These are phyloP conservation scores for Cercospora brassicicola DNA, from an alignment of 2,329 filamentous ascomycete species.

Conservation along the genomic window DNA sequence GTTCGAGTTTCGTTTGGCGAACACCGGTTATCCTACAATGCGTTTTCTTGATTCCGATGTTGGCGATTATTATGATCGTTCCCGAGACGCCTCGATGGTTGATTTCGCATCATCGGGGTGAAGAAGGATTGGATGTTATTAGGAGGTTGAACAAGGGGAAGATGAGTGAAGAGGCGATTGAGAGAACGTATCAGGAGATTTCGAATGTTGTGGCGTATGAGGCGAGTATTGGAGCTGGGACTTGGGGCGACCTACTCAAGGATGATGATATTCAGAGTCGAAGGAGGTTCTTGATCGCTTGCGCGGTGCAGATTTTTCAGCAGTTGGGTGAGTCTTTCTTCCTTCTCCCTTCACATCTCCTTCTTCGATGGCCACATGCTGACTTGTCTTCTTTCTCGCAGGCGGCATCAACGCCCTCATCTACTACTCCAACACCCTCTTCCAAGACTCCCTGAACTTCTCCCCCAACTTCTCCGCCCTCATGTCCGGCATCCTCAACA, in stretches of 20 bases:
- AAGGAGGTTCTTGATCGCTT: conserved; percentile 32
- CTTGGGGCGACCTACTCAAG: conserved; percentile 35
- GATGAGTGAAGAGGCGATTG: conserved; percentile 31
- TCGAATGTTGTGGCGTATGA: conserved; percentile 34
- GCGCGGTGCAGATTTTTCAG: conserved; percentile 32
- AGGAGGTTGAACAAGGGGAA: conserved; percentile 32
- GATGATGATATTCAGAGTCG: conserved; percentile 32
- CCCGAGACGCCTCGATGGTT: conserved; percentile 51
- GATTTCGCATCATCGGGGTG: conserved; percentile 42
- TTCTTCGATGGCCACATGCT: not conserved
- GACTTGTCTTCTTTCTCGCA: conserved; percentile 6
- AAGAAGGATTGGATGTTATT: conserved; percentile 43
- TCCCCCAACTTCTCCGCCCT: conserved; percentile 30
- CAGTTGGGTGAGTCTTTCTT: conserved; percentile 27
- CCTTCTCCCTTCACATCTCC: too few species aligned
- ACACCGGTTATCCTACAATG: conserved; percentile 48
- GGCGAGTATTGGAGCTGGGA: conserved; percentile 42
- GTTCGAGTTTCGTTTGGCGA: conserved; percentile 43
- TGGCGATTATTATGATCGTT: conserved; percentile 43
- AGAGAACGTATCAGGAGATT: conserved; percentile 31
- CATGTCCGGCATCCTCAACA: conserved; percentile 42
- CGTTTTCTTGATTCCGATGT: conserved; percentile 45
- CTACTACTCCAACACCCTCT: conserved; percentile 37
- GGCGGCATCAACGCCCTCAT: conserved; percentile 37
- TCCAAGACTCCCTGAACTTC: conserved; percentile 33